Evolutionary conservation across 257 asterid genomes (phyloP).

Genomic region (Solanum pennellii): DNA sequence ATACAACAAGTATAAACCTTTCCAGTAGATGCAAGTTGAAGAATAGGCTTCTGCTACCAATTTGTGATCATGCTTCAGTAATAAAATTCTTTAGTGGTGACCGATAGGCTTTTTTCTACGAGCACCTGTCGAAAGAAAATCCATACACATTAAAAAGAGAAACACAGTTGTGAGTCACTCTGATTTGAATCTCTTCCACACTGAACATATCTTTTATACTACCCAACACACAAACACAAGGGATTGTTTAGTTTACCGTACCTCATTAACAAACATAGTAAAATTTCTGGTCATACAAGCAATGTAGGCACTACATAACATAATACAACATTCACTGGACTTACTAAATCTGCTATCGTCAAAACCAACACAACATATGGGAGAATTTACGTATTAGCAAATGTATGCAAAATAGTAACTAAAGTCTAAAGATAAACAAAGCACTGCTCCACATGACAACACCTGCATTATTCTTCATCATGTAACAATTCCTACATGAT

Average conservation of each 20-base stretch:
- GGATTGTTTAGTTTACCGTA: neutral
- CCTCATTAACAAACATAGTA: neutral
- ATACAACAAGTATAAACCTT: neutral
- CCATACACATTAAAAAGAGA: neutral
- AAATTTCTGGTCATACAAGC: neutral
- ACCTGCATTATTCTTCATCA: neutral
- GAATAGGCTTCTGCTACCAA: neutral
- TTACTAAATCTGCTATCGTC: neutral
- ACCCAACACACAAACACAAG: neutral
- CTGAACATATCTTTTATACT: neutral
- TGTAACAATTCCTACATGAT: neutral
- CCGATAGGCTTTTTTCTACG: constrained; percentile 22
- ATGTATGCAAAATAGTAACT: neutral
- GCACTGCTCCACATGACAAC: neutral
- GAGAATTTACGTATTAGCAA: neutral
- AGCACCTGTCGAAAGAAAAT: constrained; percentile 8
- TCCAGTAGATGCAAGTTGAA: neutral
- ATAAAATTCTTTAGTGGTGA: neutral
- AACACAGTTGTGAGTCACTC: neutral
- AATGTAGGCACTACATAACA: neutral
- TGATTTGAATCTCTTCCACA: neutral
- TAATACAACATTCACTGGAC: neutral
- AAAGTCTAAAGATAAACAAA: neutral
- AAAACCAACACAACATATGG: neutral
- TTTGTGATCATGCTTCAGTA: neutral